Evolutionary conservation across 2,329 filamentous ascomycete genomes (phyloP).

Genomic region (Endothia cerciana): DNA sequence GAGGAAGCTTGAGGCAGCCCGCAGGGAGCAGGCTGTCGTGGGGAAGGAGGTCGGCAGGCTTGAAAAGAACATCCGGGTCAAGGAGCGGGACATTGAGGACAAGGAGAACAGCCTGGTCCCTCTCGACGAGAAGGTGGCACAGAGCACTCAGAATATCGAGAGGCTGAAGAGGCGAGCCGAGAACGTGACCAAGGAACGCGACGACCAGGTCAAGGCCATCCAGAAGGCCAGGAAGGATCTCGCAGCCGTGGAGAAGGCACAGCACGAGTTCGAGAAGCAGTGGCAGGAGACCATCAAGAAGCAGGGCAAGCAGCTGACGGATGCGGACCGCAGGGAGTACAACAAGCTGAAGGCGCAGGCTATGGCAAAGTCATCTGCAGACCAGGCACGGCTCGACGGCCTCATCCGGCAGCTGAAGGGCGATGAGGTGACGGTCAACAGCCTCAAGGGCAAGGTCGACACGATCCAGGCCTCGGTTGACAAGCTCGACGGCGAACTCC

Average conservation of each 20-base stretch:
- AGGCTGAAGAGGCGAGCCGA: conserved; percentile 70
- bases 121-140: conserved; percentile 87
- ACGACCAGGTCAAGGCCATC: conserved; percentile 69
- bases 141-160: conserved; percentile 73
- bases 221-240: conserved; percentile 81
- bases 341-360: conserved; percentile 83
- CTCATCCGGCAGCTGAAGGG: conserved; percentile 88
- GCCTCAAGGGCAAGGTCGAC: conserved; percentile 85
- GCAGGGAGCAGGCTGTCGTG: conserved; percentile 79
- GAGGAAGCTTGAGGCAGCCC: conserved; percentile 76
- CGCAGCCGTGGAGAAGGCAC: conserved; percentile 83
- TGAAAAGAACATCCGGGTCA: conserved; percentile 83
- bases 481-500: conserved; percentile 73
- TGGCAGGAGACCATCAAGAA: conserved; percentile 84
- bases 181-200: conserved; percentile 75
- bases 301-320: conserved; percentile 83
- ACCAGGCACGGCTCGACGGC: conserved; percentile 83
- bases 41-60: conserved; percentile 76
- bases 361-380: conserved; percentile 77
- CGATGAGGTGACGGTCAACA: conserved; percentile 88
- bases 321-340: conserved; percentile 87
- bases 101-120: conserved; percentile 85
- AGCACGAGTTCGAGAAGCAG: conserved; percentile 84
- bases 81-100: conserved; percentile 86
- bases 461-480: conserved; percentile 73